phyloP scores from a whole-genome alignment of 2,329 filamentous ascomycete species.

The Monilinia aucupariae region DNA sequence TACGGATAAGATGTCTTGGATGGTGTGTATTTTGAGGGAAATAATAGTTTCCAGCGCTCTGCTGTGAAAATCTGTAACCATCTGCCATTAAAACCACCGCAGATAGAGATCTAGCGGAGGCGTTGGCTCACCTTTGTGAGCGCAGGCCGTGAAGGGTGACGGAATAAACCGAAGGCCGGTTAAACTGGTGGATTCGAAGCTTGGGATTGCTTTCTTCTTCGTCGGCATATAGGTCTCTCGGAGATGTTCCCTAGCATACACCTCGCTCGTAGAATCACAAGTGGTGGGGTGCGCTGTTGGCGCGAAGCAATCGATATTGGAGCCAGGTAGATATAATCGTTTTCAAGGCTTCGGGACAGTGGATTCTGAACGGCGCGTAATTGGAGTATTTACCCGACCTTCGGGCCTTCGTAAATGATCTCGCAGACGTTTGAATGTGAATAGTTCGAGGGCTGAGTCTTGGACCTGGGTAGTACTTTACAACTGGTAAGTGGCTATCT shows the following conservation, averaged over 20 bases:
- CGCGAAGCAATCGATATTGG: constrained; percentile 11
- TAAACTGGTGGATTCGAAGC: constrained; percentile 31
- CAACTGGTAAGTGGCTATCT: constrained; percentile 15
- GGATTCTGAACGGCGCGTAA: background rate
- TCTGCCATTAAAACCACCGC: constrained; percentile 56
- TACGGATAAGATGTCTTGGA: constrained; percentile 42
- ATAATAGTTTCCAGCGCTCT: constrained; percentile 53
- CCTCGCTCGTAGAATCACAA: constrained; percentile 20
- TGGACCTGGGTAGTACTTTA: background rate
- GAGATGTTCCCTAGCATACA: constrained; percentile 29
- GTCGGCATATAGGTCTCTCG: constrained; percentile 35
- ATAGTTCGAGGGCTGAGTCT: background rate
- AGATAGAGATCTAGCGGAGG: constrained; percentile 23
- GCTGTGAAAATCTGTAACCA: constrained; percentile 60
- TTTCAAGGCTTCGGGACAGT: background rate
- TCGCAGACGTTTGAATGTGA: constrained; percentile 6
- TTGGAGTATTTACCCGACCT: background rate
- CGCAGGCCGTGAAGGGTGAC: constrained; percentile 22
- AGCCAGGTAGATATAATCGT: constrained; percentile 1
- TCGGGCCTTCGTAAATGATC: background rate
- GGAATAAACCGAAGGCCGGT: constrained; percentile 16
- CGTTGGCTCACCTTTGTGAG: constrained; percentile 27
- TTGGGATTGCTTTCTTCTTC: constrained; percentile 33
- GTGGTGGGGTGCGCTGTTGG: constrained; percentile 11
- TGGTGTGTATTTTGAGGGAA: constrained; percentile 44